Evolutionary conservation across 768 basidiomycete species (phyloP), one percentile per base, ranked within the genome.

Genomic region (Leucosporidium yakuticum): DNA sequence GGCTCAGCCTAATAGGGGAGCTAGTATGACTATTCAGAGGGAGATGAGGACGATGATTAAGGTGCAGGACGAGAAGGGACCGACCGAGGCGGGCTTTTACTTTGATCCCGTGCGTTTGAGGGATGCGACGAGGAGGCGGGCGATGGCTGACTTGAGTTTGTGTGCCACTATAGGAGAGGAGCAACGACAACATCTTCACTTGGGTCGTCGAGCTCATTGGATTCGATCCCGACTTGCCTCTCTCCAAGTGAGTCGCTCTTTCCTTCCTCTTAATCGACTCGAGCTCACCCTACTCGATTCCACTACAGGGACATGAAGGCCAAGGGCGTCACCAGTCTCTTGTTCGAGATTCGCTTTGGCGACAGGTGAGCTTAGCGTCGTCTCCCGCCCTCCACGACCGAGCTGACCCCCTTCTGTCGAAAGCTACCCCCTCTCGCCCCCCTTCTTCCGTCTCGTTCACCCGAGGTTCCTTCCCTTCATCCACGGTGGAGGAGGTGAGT

Each of bases 361-460:
- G 71, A 73, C 25, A 32, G 20, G 64, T 44, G 39, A 63, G 17
- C 53, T 59, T 57, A 27, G 0, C 11, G 2, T 4, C 29, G 4
- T 49, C 25, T 5, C 23, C 47, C 2, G 23, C 2, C 21, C 59
- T 56, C 19, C 12, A 12, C 5, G 27, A 0, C 20, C n/a, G 11
- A 50, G 32, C 19, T 50, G 36, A n/a, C 47, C 12, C 6, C 51
- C 21, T 55, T 54, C 27, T 19, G 21, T 9, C 31, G 1, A 44
- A 8, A 81, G 80, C 23, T 89, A 85, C 76, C 88, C 88, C 0
- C 82, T 85, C 72, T 81, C 84, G 14, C 89, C 88, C 1, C 88
- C 89, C 0, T 89, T 87, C 80, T 88, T 89, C 78, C 83, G 88
- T 64, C 85, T 89, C 39, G 82, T 90, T 29, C 85, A 85, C 31